Evolutionary conservation across 495 filamentous ascomycete genomes (phyloP), one percentile per base, ranked within the genome.

Genomic region (Trichoderma erinaceum): DNA sequence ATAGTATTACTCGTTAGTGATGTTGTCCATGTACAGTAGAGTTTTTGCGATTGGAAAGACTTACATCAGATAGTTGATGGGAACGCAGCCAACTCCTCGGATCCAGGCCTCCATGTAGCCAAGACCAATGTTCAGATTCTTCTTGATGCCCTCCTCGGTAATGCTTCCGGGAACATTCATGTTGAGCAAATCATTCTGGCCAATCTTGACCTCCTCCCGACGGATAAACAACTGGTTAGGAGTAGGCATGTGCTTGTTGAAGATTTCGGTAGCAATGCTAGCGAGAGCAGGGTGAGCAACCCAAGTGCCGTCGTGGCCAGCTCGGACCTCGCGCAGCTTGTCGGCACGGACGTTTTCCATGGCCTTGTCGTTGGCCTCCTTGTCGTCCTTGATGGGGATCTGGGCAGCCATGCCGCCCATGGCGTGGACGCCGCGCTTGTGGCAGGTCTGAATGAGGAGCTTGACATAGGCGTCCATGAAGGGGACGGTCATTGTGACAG

Each of bases 381-480:
- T 85, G 77, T 97, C 88, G 78, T 93, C 89, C 82, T 99, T 99
- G 82, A 98, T 96, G 71, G 95, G 95, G 75, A 99, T 99, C 79
- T 97, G 96, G 15, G 95, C 95, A 25, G 96, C 95, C 95, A 99
- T 99, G 71, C 95, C 95, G 71, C 95, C 94, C 95, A 99, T 99
- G 65, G 95, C 95, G 78, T 98, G 96, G 23, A 98, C 96, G 61
- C 93, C 92, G 69, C 95, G 87, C 70, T 88, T 88, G 78, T 99
- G 95, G 83, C 95, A 99, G 66, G 95, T 98, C 84, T 97, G 92
- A 80, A 99, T 97, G 48, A 99, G 87, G 35, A 97, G 86, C 78
- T 93, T 93, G 71, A 97, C 76, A 74, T 99, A 98, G 65, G 95
- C 85, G 72, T 98, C 94, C 95, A 99, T 98, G 83, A 99, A 99